These are phyloP conservation scores for Mycena alexandri DNA, from an alignment of 768 basidiomycete species.

Conservation along the genomic window DNA sequence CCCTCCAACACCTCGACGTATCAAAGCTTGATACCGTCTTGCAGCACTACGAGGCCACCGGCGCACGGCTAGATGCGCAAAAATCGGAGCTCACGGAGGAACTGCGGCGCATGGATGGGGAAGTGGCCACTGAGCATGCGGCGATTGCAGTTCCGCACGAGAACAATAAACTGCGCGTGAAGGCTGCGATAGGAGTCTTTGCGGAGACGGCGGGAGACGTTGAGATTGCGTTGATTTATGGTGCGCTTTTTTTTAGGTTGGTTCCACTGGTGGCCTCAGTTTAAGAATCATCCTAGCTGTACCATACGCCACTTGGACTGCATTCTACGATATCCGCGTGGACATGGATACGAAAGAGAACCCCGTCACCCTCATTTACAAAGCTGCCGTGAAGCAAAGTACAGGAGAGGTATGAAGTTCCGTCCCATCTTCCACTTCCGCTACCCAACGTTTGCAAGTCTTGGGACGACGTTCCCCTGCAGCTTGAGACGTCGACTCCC, in stretches of 20 bases:
- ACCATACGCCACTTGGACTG: constrained; percentile 48
- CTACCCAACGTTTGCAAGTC: constrained; percentile 39
- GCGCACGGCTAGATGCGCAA: constrained; percentile 49
- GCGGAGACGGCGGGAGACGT: constrained; percentile 53
- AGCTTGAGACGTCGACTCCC: constrained; percentile 55
- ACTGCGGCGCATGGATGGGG: constrained; percentile 40
- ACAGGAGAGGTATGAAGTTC: constrained; percentile 52
- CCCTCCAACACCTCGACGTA: constrained; percentile 48
- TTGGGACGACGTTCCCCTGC: constrained; percentile 55
- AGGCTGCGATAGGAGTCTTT: constrained; percentile 51
- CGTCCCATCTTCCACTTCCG: not conserved
- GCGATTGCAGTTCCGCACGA: constrained; percentile 34
- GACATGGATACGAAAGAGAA: constrained; percentile 51
- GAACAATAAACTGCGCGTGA: constrained; percentile 46
- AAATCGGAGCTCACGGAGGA: constrained; percentile 47
- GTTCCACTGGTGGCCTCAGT: not conserved
- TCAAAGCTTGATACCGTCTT: constrained; percentile 46
- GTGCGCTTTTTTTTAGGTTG: not conserved
- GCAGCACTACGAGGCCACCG: constrained; percentile 48
- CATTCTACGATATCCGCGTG: constrained; percentile 56
- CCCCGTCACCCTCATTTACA: constrained; percentile 52
- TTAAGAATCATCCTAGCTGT: constrained; percentile 25
- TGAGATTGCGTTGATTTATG: constrained; percentile 38
- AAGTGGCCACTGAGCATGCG: constrained; percentile 43
- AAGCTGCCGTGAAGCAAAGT: constrained; percentile 52